Percentiles rank a stretch among this genome's conserved stretches.
phyloP scores from a whole-genome alignment of 176 grass and related monocot species.

The Secale cereale region DNA sequence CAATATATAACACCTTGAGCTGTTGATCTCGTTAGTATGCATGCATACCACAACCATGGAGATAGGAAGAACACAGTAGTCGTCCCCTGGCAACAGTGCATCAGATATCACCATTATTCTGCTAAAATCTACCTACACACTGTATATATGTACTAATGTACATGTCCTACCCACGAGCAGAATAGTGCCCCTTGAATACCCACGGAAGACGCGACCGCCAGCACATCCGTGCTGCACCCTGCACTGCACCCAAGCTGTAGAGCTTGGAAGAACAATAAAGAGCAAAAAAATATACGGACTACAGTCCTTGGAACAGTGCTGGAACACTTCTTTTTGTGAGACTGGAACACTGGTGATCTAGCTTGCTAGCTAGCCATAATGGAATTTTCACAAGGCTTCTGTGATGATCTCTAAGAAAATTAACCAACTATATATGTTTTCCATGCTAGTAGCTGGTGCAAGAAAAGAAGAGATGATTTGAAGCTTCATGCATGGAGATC shows the following conservation, averaged over 20 bases:
- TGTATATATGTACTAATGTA: slow-evolving; percentile 21
- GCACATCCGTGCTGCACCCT: background rate
- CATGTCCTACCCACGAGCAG: slow-evolving; percentile 18
- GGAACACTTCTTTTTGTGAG: background rate
- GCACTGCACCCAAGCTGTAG: slow-evolving; percentile 3
- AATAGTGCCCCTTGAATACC: background rate
- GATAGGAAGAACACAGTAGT: background rate
- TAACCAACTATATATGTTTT: background rate
- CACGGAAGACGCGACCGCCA: slow-evolving; percentile 32
- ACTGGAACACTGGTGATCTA: background rate
- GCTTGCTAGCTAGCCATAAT: background rate
- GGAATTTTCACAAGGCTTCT: slow-evolving; percentile 17
- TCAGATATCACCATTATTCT: slow-evolving; percentile 14
- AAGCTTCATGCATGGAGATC: slow-evolving; percentile 24
- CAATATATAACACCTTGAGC: slow-evolving; percentile 8
- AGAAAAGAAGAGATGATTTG: slow-evolving; percentile 26
- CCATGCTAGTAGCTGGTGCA: background rate
- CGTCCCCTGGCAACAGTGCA: slow-evolving; percentile 14
- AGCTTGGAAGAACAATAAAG: background rate
- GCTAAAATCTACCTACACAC: slow-evolving; percentile 19
- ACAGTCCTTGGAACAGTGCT: slow-evolving; percentile 9
- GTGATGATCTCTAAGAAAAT: slow-evolving; percentile 4
- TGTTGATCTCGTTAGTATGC: background rate
- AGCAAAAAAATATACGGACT: background rate
- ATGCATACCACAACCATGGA: slow-evolving; percentile 10